phyloP scores from a whole-genome alignment of 306 rosid genomes.

The Aeschynomene evenia region DNA sequence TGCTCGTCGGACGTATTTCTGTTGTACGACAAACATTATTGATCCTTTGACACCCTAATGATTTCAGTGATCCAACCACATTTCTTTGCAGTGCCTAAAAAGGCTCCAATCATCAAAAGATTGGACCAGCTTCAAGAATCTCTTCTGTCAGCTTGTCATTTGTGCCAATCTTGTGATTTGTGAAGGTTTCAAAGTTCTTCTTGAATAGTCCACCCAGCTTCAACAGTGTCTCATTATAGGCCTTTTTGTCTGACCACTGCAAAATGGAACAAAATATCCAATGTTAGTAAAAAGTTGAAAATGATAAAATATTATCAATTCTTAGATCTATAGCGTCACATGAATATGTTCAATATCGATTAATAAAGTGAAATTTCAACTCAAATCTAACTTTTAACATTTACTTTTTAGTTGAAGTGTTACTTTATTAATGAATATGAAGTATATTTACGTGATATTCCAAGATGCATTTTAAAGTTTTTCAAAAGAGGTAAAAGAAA shows the following conservation, averaged over 20 bases:
- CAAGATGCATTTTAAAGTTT: too few relatives aligned
- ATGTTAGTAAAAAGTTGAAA: background rate
- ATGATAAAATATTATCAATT: too few relatives aligned
- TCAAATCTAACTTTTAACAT: too few relatives aligned
- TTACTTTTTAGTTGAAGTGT: too few relatives aligned
- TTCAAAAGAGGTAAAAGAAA: background rate
- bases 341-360: too few relatives aligned
- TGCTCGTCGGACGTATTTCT: too few relatives aligned
- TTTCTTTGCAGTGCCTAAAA: background rate
- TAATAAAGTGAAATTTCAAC: too few relatives aligned
- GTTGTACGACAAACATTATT: too few relatives aligned
- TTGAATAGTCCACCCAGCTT: constrained; percentile 73
- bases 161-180: constrained; percentile 57
- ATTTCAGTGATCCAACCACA: background rate
- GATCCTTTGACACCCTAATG: too few relatives aligned
- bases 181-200: constrained; percentile 70
- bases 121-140: constrained; percentile 83
- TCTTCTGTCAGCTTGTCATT: constrained; percentile 59
- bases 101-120: constrained; percentile 33
- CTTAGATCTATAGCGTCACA: too few relatives aligned
- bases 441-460: too few relatives aligned
- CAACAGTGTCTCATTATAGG: constrained; percentile 52
- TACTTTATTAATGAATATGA: too few relatives aligned
- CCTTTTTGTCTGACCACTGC: constrained; percentile 77
- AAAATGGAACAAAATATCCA: constrained; percentile 7